A percentile compares a stretch with the other conserved stretches of the same genome.
Evolutionary conservation across 805 yeast species (phyloP).

Genomic region (Candida koratica): DNA sequence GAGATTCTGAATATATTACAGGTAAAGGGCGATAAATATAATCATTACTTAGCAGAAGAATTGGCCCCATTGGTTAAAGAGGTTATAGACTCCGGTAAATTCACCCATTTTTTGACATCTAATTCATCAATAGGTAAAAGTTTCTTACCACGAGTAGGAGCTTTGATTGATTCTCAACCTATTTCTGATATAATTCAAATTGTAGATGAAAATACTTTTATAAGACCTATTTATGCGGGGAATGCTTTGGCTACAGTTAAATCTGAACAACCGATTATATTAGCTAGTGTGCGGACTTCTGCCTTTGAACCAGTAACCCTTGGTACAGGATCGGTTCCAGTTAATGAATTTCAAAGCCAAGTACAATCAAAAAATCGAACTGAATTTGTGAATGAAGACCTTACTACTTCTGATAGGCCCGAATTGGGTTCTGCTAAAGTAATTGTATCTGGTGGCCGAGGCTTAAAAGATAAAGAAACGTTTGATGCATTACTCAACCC

Average conservation of each 20-base stretch:
- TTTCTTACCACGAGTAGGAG: slow-evolving; percentile 81
- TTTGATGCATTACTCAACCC: slow-evolving; percentile 78
- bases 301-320: slow-evolving; percentile 51
- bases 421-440: slow-evolving; percentile 79
- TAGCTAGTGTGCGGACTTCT: slow-evolving; percentile 79
- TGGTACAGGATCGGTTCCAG: slow-evolving; percentile 38
- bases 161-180: slow-evolving; percentile 82
- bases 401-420: slow-evolving; percentile 80
- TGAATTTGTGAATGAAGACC: slow-evolving; percentile 71
- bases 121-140: slow-evolving; percentile 88
- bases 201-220: slow-evolving; percentile 64
- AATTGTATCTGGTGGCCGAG: slow-evolving; percentile 93
- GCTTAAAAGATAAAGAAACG: slow-evolving; percentile 82
- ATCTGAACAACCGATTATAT: slow-evolving; percentile 58
- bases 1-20: slow-evolving; percentile 55
- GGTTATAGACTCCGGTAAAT: slow-evolving; percentile 40
- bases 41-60: slow-evolving; percentile 75
- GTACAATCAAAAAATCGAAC: slow-evolving; percentile 38
- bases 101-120: slow-evolving; percentile 72
- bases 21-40: slow-evolving; percentile 55
- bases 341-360: slow-evolving; percentile 46
- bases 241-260: slow-evolving; percentile 83
- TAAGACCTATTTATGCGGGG: slow-evolving; percentile 95
- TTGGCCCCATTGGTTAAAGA: slow-evolving; percentile 62
- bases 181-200: slow-evolving; percentile 76